Percentiles rank a stretch among this genome's conserved stretches.
Evolutionary conservation across 2,329 filamentous ascomycete species (phyloP).

Genomic region (Podosphaera xanthii): DNA sequence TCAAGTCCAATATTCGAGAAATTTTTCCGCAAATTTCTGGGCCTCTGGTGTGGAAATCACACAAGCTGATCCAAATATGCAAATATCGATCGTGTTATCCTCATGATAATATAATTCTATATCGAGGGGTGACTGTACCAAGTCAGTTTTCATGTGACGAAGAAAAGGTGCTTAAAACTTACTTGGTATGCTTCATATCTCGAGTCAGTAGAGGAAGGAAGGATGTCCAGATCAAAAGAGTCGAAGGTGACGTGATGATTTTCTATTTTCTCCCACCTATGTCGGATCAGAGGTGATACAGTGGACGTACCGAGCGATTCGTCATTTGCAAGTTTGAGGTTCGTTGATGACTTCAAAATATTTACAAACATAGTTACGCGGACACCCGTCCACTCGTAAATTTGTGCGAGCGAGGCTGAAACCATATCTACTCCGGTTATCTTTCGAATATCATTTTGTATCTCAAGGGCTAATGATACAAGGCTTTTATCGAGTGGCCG

Average conservation of each 20-base stretch:
- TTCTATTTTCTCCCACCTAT: neutral
- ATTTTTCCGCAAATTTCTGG: conserved; percentile 7
- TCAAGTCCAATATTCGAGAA: conserved; percentile 3
- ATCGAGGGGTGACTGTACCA: conserved; percentile 13
- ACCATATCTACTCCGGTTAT: conserved; percentile 32
- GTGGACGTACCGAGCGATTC: neutral
- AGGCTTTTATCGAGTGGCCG: conserved; percentile 17
- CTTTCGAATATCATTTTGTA: conserved; percentile 44
- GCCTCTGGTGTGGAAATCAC: conserved; percentile 9
- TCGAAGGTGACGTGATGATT: too few species aligned
- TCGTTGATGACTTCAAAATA: conserved; percentile 31
- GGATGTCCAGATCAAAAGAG: neutral
- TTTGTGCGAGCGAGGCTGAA: conserved; percentile 43
- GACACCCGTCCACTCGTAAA: conserved; percentile 52
- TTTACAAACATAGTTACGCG: conserved; percentile 57
- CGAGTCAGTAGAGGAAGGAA: neutral
- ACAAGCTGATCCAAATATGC: conserved; percentile 12
- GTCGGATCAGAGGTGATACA: neutral
- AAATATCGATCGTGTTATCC: conserved; percentile 10
- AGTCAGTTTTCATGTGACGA: neutral
- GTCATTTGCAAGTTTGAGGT: neutral
- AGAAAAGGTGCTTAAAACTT: conserved; percentile 2
- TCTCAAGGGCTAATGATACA: conserved; percentile 27
- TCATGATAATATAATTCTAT: conserved; percentile 13
- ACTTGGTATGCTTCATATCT: conserved; percentile 9